Conservation (phyloP, 1,284 basidiomycete genomes). For the Bjerkandera adusta region DNA sequence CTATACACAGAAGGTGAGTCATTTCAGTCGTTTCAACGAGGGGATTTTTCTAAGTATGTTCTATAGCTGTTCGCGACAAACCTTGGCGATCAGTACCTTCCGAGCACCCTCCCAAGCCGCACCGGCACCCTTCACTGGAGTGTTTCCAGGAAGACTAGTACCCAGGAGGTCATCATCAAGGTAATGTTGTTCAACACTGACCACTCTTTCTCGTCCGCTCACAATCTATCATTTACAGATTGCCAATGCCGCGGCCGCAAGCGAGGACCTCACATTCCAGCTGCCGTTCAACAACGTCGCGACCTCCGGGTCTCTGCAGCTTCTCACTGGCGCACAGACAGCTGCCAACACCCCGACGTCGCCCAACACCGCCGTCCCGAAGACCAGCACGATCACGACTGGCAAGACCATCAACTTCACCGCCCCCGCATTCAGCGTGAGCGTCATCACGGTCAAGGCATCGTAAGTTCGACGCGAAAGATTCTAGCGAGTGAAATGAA, state of each 20-base stretch:
- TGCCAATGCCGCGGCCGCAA: slow-evolving; percentile 44
- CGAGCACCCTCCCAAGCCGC: slow-evolving; percentile 53
- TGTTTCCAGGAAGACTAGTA: slow-evolving; percentile 45
- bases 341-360: slow-evolving; percentile 54
- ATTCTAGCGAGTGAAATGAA: too few relatives aligned
- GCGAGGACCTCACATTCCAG: slow-evolving; percentile 46
- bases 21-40: background rate
- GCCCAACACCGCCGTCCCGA: slow-evolving; percentile 46
- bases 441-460: slow-evolving; percentile 42
- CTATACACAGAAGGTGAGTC: slow-evolving; percentile 59
- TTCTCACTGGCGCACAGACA: slow-evolving; percentile 45
- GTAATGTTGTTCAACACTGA: slow-evolving; percentile 26
- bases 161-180: slow-evolving; percentile 55
- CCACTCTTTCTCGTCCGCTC: background rate
- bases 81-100: slow-evolving; percentile 58
- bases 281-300: slow-evolving; percentile 53
- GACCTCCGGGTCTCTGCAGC: slow-evolving; percentile 39
- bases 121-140: slow-evolving; percentile 60
- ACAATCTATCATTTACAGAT: slow-evolving; percentile 35
- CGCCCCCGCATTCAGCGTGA: slow-evolving; percentile 60
- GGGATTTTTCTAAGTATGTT: background rate
- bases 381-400: slow-evolving; percentile 41
- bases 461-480: too few relatives aligned
- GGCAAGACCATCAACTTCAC: slow-evolving; percentile 52
- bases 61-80: slow-evolving; percentile 59